These are phyloP conservation scores for Leccinum subrobustum DNA, from an alignment of 1,284 basidiomycete genomes.

Conservation along the genomic window DNA sequence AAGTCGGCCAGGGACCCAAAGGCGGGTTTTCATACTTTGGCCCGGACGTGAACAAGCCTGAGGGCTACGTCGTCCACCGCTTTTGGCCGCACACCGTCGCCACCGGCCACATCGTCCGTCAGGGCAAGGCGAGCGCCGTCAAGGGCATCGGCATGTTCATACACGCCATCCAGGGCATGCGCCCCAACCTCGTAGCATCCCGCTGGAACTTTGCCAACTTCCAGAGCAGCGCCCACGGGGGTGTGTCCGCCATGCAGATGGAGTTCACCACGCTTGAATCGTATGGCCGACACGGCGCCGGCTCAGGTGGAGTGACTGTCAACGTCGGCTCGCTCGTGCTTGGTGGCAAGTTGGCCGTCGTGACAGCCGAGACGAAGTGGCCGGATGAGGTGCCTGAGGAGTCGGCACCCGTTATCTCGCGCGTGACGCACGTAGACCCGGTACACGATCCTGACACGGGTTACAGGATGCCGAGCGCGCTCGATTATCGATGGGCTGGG, in stretches of 20 bases:
- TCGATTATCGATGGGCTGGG: constrained; percentile 82
- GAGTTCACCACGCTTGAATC: constrained; percentile 87
- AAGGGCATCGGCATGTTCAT: constrained; percentile 90
- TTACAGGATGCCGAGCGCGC: constrained; percentile 73
- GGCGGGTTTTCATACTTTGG: constrained; percentile 95
- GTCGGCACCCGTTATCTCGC: constrained; percentile 56
- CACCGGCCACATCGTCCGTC: constrained; percentile 70
- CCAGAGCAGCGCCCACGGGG: constrained; percentile 67
- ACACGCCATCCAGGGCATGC: constrained; percentile 98
- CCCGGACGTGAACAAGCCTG: constrained; percentile 65
- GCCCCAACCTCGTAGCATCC: constrained; percentile 90
- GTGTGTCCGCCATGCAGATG: constrained; percentile 90
- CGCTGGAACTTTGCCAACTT: constrained; percentile 98
- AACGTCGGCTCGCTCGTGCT: constrained; percentile 86
- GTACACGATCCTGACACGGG: constrained; percentile 74
- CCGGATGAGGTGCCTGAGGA: constrained; percentile 54
- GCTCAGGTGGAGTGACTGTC: constrained; percentile 78
- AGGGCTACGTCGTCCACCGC: constrained; percentile 89
- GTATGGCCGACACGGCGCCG: constrained; percentile 72
- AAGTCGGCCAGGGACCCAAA: constrained; percentile 84
- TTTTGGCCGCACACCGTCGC: constrained; percentile 83
- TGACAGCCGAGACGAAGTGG: constrained; percentile 71
- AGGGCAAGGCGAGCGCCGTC: constrained; percentile 66
- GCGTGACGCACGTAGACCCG: constrained; percentile 66
- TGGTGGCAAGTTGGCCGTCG: constrained; percentile 71